Evolutionary conservation across 2,329 filamentous ascomycete genomes (phyloP).

Genomic region (Purpureocillium lavendulum): DNA sequence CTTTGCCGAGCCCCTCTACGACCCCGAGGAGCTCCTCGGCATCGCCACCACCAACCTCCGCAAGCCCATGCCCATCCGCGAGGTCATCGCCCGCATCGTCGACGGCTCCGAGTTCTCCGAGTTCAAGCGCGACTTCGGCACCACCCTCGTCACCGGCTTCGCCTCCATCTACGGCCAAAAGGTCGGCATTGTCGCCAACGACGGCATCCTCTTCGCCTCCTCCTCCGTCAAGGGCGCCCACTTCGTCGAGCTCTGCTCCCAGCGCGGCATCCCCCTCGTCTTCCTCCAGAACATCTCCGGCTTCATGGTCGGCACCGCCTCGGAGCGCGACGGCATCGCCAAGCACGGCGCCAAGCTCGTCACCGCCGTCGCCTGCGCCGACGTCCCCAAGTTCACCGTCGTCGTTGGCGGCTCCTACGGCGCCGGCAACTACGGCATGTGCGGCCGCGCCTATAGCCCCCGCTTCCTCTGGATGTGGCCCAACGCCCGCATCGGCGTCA

Average conservation of each 20-base stretch:
- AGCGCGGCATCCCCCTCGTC: constrained; percentile 80
- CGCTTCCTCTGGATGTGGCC: constrained; percentile 96
- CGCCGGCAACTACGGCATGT: constrained; percentile 98
- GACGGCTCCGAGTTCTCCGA: constrained; percentile 86
- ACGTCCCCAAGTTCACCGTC: constrained; percentile 95
- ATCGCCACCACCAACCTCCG: constrained; percentile 88
- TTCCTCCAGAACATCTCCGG: constrained; percentile 96
- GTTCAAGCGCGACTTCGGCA: constrained; percentile 89
- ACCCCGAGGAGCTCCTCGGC: constrained; percentile 71
- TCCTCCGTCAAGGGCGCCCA: constrained; percentile 90
- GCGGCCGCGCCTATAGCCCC: constrained; percentile 85
- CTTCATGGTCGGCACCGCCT: constrained; percentile 94
- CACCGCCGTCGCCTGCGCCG: constrained; percentile 85
- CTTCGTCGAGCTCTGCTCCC: constrained; percentile 90
- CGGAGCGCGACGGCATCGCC: constrained; percentile 89
- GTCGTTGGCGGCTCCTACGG: constrained; percentile 91
- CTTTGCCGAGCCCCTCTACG: constrained; percentile 71
- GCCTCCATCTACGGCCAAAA: constrained; percentile 82
- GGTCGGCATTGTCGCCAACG: constrained; percentile 91
- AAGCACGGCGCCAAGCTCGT: constrained; percentile 98
- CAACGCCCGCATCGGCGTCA: constrained; percentile 90
- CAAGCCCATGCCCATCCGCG: constrained; percentile 75
- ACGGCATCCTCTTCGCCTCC: constrained; percentile 87
- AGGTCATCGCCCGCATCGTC: constrained; percentile 87
- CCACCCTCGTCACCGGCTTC: constrained; percentile 86